These are phyloP conservation scores for Venustampulla echinocandica DNA, from an alignment of 495 filamentous ascomycete genomes.

Conservation along the genomic window DNA sequence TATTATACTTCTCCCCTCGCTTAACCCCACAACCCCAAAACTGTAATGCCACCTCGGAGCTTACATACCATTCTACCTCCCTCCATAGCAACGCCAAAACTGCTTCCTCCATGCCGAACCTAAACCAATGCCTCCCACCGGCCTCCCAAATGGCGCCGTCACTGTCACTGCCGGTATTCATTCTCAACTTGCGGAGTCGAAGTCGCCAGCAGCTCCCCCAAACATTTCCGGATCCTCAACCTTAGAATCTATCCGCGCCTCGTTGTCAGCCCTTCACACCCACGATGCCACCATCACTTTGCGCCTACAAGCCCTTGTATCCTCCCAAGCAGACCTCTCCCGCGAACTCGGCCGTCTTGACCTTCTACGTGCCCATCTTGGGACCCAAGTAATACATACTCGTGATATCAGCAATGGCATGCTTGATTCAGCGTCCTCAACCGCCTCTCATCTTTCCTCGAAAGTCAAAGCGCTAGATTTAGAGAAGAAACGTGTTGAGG, in stretches of 20 bases:
- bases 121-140: slow-evolving; percentile 23
- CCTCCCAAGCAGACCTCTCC: slow-evolving; percentile 73
- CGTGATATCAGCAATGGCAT: slow-evolving; percentile 78
- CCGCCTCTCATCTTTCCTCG: slow-evolving; percentile 75
- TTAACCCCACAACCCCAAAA: slow-evolving; percentile 5
- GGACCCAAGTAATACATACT: slow-evolving; percentile 77
- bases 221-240: slow-evolving; percentile 59
- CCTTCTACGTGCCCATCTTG: slow-evolving; percentile 77
- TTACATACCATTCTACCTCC: not conserved
- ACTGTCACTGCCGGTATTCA: too few relatives aligned
- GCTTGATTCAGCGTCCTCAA: slow-evolving; percentile 74
- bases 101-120: slow-evolving; percentile 16
- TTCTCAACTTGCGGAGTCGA: not conserved
- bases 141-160: slow-evolving; percentile 20
- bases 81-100: not conserved
- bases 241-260: slow-evolving; percentile 67
- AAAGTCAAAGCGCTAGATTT: slow-evolving; percentile 80
- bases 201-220: slow-evolving; percentile 25
- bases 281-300: slow-evolving; percentile 67
- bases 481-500: slow-evolving; percentile 82
- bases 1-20: not conserved
- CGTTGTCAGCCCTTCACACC: slow-evolving; percentile 61
- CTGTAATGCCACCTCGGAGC: slow-evolving; percentile 5
- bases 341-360: slow-evolving; percentile 83
- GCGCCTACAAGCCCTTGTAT: slow-evolving; percentile 65